Percentiles rank a stretch among this genome's conserved stretches.
These are phyloP conservation scores for Pontederia crassipes DNA, from an alignment of 176 grass and related monocot species.

Conservation along the genomic window DNA sequence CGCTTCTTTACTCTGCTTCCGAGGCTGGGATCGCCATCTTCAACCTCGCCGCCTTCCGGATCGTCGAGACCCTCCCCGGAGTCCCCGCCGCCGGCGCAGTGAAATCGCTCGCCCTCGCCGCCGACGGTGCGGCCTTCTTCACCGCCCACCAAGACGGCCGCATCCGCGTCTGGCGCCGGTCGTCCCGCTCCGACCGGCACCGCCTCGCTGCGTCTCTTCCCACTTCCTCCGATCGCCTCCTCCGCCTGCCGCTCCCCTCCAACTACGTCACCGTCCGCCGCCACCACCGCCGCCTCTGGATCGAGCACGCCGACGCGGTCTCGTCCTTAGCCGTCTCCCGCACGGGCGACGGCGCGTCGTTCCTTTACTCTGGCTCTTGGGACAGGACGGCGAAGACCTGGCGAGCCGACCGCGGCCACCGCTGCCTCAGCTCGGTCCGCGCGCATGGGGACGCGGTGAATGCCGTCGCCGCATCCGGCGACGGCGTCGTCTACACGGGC, in stretches of 20 bases:
- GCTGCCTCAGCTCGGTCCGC: slow-evolving; percentile 52
- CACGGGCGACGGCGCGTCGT: slow-evolving; percentile 16
- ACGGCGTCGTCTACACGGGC: slow-evolving; percentile 65
- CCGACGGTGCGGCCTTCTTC: slow-evolving; percentile 17
- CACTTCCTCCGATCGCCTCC: slow-evolving; percentile 56
- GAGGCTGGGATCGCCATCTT: slow-evolving; percentile 31
- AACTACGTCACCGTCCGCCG: slow-evolving; percentile 58
- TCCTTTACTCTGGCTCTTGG: slow-evolving; percentile 87
- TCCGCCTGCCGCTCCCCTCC: slow-evolving; percentile 61
- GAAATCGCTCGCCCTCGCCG: slow-evolving; percentile 47
- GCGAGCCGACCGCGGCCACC: slow-evolving; percentile 35
- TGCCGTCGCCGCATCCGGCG: slow-evolving; percentile 46
- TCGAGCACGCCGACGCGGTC: slow-evolving; percentile 60
- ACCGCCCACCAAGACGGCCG: slow-evolving; percentile 74
- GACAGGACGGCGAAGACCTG: slow-evolving; percentile 82
- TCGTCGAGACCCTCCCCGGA: slow-evolving; percentile 12
- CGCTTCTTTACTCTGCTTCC: slow-evolving; percentile 17
- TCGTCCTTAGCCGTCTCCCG: slow-evolving; percentile 34
- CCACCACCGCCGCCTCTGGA: slow-evolving; percentile 65
- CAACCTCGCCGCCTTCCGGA: slow-evolving; percentile 16
- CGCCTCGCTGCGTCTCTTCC: slow-evolving; percentile 53
- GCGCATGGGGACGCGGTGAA: slow-evolving; percentile 88
- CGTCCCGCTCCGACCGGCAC: slow-evolving; percentile 24
- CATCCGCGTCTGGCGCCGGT: slow-evolving; percentile 55
- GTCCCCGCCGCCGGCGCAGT: slow-evolving; percentile 29